Base-by-base conservation (phyloP, 768 basidiomycete species). In the Sarcomyxa edulis region DNA sequence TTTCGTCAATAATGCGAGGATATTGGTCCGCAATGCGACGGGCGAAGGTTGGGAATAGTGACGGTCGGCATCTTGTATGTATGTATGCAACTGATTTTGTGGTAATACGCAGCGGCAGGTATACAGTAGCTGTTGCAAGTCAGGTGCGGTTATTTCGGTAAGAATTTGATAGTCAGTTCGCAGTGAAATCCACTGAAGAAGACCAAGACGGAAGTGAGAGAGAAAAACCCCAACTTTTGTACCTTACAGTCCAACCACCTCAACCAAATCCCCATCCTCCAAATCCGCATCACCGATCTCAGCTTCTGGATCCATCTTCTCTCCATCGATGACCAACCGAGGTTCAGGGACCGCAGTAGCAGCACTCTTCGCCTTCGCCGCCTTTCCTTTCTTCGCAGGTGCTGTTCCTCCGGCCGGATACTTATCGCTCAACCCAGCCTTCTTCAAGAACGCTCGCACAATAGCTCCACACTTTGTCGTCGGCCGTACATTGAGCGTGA, bases 1-100 rank as follows among this genome's bases (percentile, higher is more conserved):
- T 10, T 88, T 96, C 47, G 81, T 99, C 35, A 96, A 97, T 53
- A 94, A 96, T 47, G 80, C 89, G 3, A 73, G 96, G 45, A 92
- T 96, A 61, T 60, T 97, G 32, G 81, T 83, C 37, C 76, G 88
- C 49, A 96, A 95, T 60, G 74, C 77, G 5, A 66, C 47, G 8
- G 42, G 48, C 30, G 76, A 70, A n/a, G 64, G 64, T 19, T 77
- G 69, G 73, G 60, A 64, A 40, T 67, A 53, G 42, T 24, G n/a
- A n/a, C n/a, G n/a, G n/a, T n/a, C n/a, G n/a, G n/a, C 28, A 12
- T 8, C n/a, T n/a, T n/a, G n/a, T n/a, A 19, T 36, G 25, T 21
- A 21, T 14, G 6, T 15, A 35, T 10, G 24, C 21, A 15, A 23
- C 28, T 34, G 26, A 28, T n/a, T n/a, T n/a, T n/a, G n/a, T 42